Percentiles rank a stretch among this genome's conserved stretches.
Conservation (phyloP, 768 basidiomycete species). For the Russula virescens region DNA sequence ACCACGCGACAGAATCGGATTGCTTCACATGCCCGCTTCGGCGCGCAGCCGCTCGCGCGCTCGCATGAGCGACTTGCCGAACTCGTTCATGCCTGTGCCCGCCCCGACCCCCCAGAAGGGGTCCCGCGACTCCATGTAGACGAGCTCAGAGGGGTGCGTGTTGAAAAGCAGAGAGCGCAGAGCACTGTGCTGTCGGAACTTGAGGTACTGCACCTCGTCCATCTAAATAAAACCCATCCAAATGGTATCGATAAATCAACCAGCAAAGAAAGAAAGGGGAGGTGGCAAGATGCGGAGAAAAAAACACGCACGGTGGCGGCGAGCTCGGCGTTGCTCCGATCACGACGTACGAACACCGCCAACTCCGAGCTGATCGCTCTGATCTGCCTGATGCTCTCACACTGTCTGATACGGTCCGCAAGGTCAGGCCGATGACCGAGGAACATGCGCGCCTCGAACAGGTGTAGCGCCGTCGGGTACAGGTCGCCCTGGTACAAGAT, state of each 20-base stretch:
- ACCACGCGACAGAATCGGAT: too few relatives aligned
- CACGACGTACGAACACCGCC: conserved; percentile 36
- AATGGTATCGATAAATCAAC: not conserved
- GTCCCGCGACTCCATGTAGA: conserved; percentile 52
- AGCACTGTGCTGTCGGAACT: conserved; percentile 65
- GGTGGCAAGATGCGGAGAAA: not conserved
- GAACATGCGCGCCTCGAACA: conserved; percentile 75
- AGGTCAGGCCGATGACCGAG: conserved; percentile 43
- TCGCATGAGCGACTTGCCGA: conserved; percentile 53
- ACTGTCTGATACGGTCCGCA: conserved; percentile 50
- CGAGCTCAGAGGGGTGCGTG: conserved; percentile 41
- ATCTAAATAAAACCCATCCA: conserved; percentile 50
- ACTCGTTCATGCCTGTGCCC: conserved; percentile 52
- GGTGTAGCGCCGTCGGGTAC: conserved; percentile 68
- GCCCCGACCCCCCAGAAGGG: conserved; percentile 63
- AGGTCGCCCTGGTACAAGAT: conserved; percentile 48
- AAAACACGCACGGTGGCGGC: conserved; percentile 41
- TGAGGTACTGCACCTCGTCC: conserved; percentile 60
- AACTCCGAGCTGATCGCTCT: conserved; percentile 31
- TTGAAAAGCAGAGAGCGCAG: conserved; percentile 48
- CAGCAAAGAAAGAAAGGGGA: not conserved
- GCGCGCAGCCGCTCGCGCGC: conserved; percentile 47
- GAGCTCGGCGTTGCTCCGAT: conserved; percentile 53
- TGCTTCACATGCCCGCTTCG: too few relatives aligned
- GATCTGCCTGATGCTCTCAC: conserved; percentile 37